Evolutionary conservation across 139 green algal species (phyloP), one percentile per base, ranked within the genome.

Genomic region (Picochlorum sp.): DNA sequence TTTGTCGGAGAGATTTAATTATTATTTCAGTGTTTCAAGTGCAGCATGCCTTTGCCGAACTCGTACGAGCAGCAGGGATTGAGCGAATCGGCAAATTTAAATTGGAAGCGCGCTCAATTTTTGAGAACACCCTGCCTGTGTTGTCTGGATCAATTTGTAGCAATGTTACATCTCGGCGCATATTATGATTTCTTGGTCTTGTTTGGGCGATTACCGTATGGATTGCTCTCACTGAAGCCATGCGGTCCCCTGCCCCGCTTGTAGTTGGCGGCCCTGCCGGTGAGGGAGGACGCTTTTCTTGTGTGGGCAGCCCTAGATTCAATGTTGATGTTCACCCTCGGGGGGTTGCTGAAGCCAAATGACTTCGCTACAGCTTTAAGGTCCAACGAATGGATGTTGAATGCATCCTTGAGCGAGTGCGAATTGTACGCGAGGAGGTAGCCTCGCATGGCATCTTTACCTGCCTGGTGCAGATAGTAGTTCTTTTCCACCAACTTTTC

Each of bases 401-500:
- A 99, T 46, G 87, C 89, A 64, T 95, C 85, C 82, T 98, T 99
- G 2, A 97, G 73, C 9, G 80, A 69, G 69, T 99, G 94, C 24
- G 78, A 90, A 82, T 97, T 96, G 80, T 98, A 99, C 3, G 94
- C 85, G 10, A 98, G 85, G 4, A 99, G 57, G 76, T 97, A 98
- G 4, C 76, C 76, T 10, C 81, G 45, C 69, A 88, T 92, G 0
- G 86, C 87, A 20, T 91, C 86, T 49, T 80, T 77, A 15, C 86
- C 92, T 6, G 37, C 72, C 73, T 91, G 82, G 73, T 98, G 88
- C 69, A 99, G 79, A 77, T 97, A 98, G 76, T 97, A 98, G 77
- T 98, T 99, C 81, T 98, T 99, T 72, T 91, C 85, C 49, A 99
- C 88, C 49, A 99, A 89, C 45, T 85, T 80, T 84, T 98, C 90